A percentile compares a stretch with the other conserved stretches of the same genome.
Evolutionary conservation across 1,284 basidiomycete genomes (phyloP).

Genomic region (Sphagnurus paluster): DNA sequence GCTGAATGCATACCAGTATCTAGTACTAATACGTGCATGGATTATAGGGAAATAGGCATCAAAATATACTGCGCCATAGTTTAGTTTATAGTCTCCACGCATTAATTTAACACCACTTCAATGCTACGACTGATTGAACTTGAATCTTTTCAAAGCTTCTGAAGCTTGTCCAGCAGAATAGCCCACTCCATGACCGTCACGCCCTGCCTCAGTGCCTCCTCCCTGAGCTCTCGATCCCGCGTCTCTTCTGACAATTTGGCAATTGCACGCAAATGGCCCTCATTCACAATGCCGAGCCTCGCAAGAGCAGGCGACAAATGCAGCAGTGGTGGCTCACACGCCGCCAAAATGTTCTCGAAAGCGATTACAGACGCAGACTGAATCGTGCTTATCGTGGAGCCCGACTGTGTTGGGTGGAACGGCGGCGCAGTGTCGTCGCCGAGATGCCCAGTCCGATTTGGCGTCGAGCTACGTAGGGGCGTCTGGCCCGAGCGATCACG

Average conservation of each 20-base stretch:
- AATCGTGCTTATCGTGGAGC: constrained; percentile 40
- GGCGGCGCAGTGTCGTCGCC: constrained; percentile 14
- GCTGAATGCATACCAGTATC: no score
- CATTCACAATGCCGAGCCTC: constrained; percentile 54
- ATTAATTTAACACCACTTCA: no score
- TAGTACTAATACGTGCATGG: no score
- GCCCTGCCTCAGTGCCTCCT: constrained; percentile 62
- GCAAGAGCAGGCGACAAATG: constrained; percentile 58
- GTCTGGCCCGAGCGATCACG: constrained; percentile 4
- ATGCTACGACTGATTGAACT: no score
- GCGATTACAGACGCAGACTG: constrained; percentile 27
- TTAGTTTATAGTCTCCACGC: no score
- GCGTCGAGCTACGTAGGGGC: constrained; percentile 19
- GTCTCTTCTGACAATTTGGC: constrained; percentile 60
- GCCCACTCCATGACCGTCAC: constrained; percentile 76
- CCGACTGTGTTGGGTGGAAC: constrained; percentile 36
- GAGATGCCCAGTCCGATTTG: constrained; percentile 10
- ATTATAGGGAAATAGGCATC: no score
- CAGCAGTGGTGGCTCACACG: constrained; percentile 57
- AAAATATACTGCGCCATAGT: no score
- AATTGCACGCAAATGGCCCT: constrained; percentile 62
- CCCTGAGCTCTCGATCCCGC: constrained; percentile 63
- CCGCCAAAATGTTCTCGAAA: constrained; percentile 48
- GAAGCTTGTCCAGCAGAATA: constrained; percentile 62
- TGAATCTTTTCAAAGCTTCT: constrained; percentile 22